These are phyloP conservation scores for Takashimella koratensis DNA, from an alignment of 1,284 basidiomycete species.

Conservation along the genomic window DNA sequence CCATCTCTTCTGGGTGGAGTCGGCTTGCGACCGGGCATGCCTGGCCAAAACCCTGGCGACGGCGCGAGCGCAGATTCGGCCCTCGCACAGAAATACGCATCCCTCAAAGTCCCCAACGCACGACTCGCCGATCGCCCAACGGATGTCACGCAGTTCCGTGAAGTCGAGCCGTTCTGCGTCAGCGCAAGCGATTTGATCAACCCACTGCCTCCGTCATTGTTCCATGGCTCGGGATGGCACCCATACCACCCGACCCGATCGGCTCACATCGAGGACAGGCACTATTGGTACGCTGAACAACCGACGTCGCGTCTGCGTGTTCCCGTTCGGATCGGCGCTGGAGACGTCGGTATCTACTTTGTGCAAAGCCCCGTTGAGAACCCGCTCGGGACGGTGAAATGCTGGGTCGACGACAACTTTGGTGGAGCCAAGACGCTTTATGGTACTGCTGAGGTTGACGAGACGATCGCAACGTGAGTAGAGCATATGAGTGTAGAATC, in stretches of 20 bases:
- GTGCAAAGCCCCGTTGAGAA: slow-evolving; percentile 43
- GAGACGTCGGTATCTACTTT: slow-evolving; percentile 52
- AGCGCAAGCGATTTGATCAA: slow-evolving; percentile 92
- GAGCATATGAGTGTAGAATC: background rate
- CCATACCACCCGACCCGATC: slow-evolving; percentile 63
- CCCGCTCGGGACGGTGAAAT: slow-evolving; percentile 45
- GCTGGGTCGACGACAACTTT: slow-evolving; percentile 52
- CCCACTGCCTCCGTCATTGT: slow-evolving; percentile 80
- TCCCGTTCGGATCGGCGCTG: slow-evolving; percentile 44
- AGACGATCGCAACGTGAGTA: slow-evolving; percentile 24
- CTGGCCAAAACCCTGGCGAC: slow-evolving; percentile 28
- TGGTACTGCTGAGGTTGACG: slow-evolving; percentile 42
- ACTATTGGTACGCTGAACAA: slow-evolving; percentile 76
- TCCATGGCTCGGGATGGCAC: slow-evolving; percentile 85
- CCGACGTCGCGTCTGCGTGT: slow-evolving; percentile 45
- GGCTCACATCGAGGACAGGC: slow-evolving; percentile 55
- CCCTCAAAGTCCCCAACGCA: slow-evolving; percentile 61
- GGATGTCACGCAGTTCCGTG: slow-evolving; percentile 63
- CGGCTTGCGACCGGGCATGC: slow-evolving; percentile 47
- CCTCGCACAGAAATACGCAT: slow-evolving; percentile 32
- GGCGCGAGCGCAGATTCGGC: slow-evolving; percentile 21
- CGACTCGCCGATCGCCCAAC: slow-evolving; percentile 70
- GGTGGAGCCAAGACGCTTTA: slow-evolving; percentile 47
- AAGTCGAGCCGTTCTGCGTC: slow-evolving; percentile 83
- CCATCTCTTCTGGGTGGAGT: slow-evolving; percentile 36